Base-by-base conservation (phyloP, 2,329 filamentous ascomycete genomes). In the Trichoderma arundinaceum region DNA sequence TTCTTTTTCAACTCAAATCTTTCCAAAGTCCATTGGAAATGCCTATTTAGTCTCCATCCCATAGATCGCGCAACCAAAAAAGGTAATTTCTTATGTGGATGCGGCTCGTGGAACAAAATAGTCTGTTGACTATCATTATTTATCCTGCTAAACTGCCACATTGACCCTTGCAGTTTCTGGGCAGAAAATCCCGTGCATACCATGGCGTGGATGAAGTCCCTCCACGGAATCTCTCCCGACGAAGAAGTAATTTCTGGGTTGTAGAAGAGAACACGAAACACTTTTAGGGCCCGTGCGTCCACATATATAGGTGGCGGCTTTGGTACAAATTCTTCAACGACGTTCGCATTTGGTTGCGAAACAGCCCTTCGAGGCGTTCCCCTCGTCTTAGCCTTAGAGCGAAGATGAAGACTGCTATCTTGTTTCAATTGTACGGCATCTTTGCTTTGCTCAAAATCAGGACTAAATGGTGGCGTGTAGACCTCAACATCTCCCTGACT, bases 51-150 rank as follows among this genome's bases (percentile, higher is more conserved):
- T 22, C 85, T 74, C 52, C 84, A 74, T 0, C 84, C 86, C 68
- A 80, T 74, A 1, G 79, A 72, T 53, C 84, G 76, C 0, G 83
- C 84, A 46, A 72, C 73, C 1, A 69, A 68, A 66, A 82, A 84
- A 0, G 81, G 75, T 3, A 89, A 77, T 73, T 88, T 88, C 1
- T 75, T 75, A 1, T 71, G 72, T 0, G 85, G 84, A 72, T 89
- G 86, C 2, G 86, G 86, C 70, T 88, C 85, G 68, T 89, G 85
- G 67, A 88, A 86, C 62, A 86, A 83, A 38, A 89, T 88, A 28
- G 79, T 80, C 4, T 81, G 73, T 44, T 80, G 75, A 0, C 81
- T 76, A 60, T 82, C 78, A 22, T 80, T 66, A 3, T 69, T 69
- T 4, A 71, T 72, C 3, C 82, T 82, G 13, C 76, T 77, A 67